These are phyloP conservation scores for Komagataella pseudopastoris DNA, from an alignment of 805 yeast species.

Conservation along the genomic window DNA sequence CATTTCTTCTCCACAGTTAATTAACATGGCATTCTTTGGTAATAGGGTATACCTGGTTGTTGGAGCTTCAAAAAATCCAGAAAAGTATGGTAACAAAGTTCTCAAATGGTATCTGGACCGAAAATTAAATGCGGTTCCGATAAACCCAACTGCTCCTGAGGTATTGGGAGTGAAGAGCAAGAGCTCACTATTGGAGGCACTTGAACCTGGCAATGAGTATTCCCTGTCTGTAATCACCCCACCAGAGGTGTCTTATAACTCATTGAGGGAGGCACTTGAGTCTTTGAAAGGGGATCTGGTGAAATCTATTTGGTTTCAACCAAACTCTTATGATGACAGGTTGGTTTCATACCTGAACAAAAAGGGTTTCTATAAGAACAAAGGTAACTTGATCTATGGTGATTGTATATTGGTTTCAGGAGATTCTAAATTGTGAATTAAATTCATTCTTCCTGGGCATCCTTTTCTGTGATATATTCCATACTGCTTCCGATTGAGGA, in stretches of 20 bases:
- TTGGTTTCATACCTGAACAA: conserved; percentile 24
- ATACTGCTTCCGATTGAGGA: conserved; percentile 7
- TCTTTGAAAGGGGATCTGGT: conserved; percentile 15
- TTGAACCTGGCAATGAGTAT: conserved; percentile 24
- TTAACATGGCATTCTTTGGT: conserved; percentile 8
- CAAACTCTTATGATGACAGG: conserved; percentile 53
- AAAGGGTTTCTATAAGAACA: conserved; percentile 14
- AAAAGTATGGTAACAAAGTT: conserved; percentile 61
- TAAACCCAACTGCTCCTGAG: conserved; percentile 41
- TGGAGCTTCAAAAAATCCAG: conserved; percentile 55
- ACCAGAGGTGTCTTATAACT: conserved; percentile 40
- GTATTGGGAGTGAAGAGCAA: conserved; percentile 16
- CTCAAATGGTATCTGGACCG: conserved; percentile 51
- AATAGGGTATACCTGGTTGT: conserved; percentile 37
- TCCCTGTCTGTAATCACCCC: conserved; percentile 68
- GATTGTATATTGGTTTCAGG: conserved; percentile 68
- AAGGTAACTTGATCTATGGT: conserved; percentile 25
- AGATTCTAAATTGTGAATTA: conserved; percentile 11
- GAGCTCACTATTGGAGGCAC: conserved; percentile 4
- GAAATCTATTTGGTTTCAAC: conserved; percentile 70
- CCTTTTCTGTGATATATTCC: conserved; percentile 14
- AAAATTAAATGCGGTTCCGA: conserved; percentile 45
- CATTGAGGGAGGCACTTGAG: conserved; percentile 23
- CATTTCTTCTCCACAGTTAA: conserved; percentile 5
- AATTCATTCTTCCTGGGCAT: conserved; percentile 3